Conservation (phyloP, 2,329 filamentous ascomycete genomes). For the Pseudocercospora vitis region DNA sequence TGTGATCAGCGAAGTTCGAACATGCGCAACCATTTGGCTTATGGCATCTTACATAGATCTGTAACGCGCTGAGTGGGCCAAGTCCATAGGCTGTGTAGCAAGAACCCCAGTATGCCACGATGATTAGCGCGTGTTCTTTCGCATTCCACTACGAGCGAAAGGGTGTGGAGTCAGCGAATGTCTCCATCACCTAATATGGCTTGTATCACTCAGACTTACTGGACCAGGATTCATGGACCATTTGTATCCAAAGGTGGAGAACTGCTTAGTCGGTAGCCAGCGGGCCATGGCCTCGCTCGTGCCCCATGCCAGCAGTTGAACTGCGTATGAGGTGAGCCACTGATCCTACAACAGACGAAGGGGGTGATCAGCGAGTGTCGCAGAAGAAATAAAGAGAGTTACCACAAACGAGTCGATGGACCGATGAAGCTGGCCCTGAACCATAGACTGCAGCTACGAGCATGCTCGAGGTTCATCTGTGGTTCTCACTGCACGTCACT, state of each 20-base stretch:
- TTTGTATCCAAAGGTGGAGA: constrained; percentile 32
- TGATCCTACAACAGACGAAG: not conserved
- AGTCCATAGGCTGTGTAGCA: constrained; percentile 19
- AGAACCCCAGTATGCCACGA: constrained; percentile 38
- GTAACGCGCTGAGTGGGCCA: constrained; percentile 19
- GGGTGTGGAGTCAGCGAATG: not conserved
- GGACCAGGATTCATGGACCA: constrained; percentile 37
- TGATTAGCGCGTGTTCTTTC: constrained; percentile 39
- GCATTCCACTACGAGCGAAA: too few species aligned
- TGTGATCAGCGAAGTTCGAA: too few species aligned
- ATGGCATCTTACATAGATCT: too few species aligned
- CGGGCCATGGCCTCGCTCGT: constrained; percentile 21
- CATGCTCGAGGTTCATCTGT: too few species aligned
- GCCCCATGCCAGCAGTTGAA: constrained; percentile 20
- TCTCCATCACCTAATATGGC: too few species aligned
- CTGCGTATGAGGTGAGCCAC: constrained; percentile 12
- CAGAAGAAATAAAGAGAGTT: too few species aligned
- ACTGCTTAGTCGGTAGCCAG: constrained; percentile 29
- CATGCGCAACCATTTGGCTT: too few species aligned
- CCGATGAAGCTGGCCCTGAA: too few species aligned
- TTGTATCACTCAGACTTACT: too few species aligned
- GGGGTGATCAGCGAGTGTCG: not conserved
- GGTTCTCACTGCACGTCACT: too few species aligned
- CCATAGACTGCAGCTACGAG: too few species aligned
- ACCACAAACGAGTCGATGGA: not conserved